Evolutionary conservation across 2,329 filamentous ascomycete species (phyloP).

Genomic region (Purpureocillium takamizusanense): DNA sequence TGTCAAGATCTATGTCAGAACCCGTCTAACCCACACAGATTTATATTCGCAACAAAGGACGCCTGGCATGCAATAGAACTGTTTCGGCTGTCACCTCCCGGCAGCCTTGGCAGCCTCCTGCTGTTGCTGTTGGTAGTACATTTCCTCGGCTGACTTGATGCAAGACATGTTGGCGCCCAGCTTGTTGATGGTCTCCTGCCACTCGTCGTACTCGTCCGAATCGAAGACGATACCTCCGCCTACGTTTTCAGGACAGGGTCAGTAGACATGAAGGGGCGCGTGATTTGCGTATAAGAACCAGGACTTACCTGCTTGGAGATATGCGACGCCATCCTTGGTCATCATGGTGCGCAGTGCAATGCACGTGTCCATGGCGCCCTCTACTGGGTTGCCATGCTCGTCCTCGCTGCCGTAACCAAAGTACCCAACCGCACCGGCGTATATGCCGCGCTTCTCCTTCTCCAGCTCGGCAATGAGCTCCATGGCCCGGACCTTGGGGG

Average conservation of each 20-base stretch:
- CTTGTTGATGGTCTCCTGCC: conserved; percentile 95
- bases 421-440: conserved; percentile 93
- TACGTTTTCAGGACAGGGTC: conserved; percentile 15
- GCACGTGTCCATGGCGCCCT: conserved; percentile 87
- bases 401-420: conserved; percentile 79
- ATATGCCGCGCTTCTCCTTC: conserved; percentile 86
- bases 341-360: conserved; percentile 85
- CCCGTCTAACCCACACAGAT: too few species aligned
- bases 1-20: too few species aligned
- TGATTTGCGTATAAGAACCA: too few species aligned
- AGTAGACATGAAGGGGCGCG: too few species aligned
- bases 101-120: neutral
- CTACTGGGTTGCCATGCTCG: conserved; percentile 49
- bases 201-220: conserved; percentile 84
- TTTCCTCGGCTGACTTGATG: conserved; percentile 73
- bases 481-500: conserved; percentile 95
- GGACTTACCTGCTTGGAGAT: conserved; percentile 65
- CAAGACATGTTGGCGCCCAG: conserved; percentile 81
- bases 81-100: too few species aligned
- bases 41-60: too few species aligned
- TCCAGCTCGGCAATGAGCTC: conserved; percentile 93
- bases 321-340: conserved; percentile 82
- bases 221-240: conserved; percentile 91
- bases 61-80: too few species aligned
- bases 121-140: conserved; percentile 32